A percentile compares a stretch with the other conserved stretches of the same genome.
Evolutionary conservation across 139 green algal genomes (phyloP).

Genomic region (Haematococcus sp.): DNA sequence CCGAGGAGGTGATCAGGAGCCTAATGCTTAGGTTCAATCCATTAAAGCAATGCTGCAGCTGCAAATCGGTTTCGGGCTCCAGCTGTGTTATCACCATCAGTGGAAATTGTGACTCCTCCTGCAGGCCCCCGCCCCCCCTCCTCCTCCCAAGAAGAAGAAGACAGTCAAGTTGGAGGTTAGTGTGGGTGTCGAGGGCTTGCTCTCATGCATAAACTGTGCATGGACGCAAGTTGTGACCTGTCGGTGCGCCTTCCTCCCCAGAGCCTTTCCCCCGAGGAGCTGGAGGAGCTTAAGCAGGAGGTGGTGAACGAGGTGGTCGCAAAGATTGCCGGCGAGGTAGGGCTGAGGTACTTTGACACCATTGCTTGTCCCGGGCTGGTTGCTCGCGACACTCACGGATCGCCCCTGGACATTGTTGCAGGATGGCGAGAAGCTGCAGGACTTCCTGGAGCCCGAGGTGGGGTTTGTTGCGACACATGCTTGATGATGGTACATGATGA

Average conservation of each 20-base stretch:
- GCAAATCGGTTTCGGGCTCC: neutral
- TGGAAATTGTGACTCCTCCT: too few relatives aligned
- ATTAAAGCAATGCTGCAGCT: neutral
- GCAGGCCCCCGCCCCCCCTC: too few relatives aligned
- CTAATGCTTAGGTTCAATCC: neutral
- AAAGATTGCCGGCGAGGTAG: conserved; percentile 49
- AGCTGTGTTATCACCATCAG: neutral
- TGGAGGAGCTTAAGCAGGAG: conserved; percentile 56
- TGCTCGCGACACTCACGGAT: neutral
- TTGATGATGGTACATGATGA: too few relatives aligned
- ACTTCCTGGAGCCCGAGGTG: conserved; percentile 47
- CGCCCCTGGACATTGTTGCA: neutral
- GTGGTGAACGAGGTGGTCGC: conserved; percentile 48
- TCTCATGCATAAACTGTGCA: neutral
- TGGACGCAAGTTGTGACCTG: neutral
- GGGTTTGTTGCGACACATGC: neutral
- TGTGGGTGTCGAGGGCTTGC: too few relatives aligned
- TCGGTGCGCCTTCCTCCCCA: neutral
- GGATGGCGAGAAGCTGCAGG: conserved; percentile 32
- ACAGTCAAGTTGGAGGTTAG: too few relatives aligned
- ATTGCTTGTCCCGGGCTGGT: too few relatives aligned
- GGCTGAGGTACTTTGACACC: neutral
- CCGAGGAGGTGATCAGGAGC: neutral
- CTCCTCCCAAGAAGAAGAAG: too few relatives aligned
- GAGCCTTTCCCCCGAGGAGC: conserved; percentile 32